Evolutionary conservation across 176 grass and related monocot species (phyloP), one percentile per base, ranked within the genome.

Genomic region (Juncus effusus): DNA sequence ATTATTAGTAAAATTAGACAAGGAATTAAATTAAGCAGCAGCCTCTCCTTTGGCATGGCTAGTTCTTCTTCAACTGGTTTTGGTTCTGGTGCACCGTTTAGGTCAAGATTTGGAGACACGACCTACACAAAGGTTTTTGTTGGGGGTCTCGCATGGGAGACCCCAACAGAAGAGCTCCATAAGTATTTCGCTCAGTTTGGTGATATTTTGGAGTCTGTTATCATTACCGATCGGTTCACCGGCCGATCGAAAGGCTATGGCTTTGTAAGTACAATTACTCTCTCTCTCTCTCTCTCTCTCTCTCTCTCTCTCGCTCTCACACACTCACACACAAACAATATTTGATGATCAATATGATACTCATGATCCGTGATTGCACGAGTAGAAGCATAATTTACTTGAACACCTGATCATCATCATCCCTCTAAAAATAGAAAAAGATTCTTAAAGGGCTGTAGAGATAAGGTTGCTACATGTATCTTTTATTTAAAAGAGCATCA

Each of bases 121-220:
- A 93, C 94, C 44, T 68, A 71, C 56, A 99, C 94, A 12, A 99
- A 93, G 88, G 88, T 99, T 15, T 99, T 99, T 84, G 94, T 99
- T 0, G 94, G 94, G 16, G 94, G 94, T 1, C 68, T 99, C 53
- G 94, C 94, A 6, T 99, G 94, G 94, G 94, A 99, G 78, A 93
- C 88, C 65, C 77, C 88, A 42, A 89, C 85, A 45, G 69, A 79
- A 38, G 85, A 85, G 15, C 80, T 93, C 15, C 85, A 78, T 63
- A 67, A 83, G 9, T 80, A 99, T 78, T 99, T 99, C 65, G 47
- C 68, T 44, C 64, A 69, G 16, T 99, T 92, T 74, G 94, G 94
- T 56, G 85, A 99, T 10, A 99, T 99, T 36, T 85, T 99, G 19
- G 94, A 99, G 85, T 89, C 94, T 14, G 94, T 99, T 44, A 81